These are phyloP conservation scores for Backusella parvicylindrica DNA, from an alignment of 192 early-diverging fungal genomes.

Conservation along the genomic window DNA sequence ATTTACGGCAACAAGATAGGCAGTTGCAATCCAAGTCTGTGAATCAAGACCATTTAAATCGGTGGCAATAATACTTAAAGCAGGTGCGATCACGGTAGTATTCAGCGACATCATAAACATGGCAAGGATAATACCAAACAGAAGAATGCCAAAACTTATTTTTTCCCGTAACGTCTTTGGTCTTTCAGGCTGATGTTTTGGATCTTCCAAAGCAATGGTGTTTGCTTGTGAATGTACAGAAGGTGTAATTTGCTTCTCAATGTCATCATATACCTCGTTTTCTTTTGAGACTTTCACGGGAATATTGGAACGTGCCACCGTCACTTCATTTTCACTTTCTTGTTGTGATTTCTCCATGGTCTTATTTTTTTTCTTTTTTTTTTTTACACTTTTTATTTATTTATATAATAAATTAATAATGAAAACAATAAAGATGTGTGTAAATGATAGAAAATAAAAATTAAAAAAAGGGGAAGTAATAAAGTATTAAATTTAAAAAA, in stretches of 20 bases:
- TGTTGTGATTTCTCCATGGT: not conserved
- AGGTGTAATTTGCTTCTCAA: not conserved
- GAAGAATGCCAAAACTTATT: not conserved
- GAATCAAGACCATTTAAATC: slow-evolving; percentile 15
- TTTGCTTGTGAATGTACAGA: slow-evolving; percentile 1
- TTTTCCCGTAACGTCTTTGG: not conserved
- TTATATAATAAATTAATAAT: not conserved
- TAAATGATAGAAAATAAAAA: not conserved
- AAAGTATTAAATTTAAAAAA: no score
- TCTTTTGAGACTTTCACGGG: not conserved
- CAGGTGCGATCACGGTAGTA: slow-evolving; percentile 33
- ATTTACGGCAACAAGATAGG: slow-evolving; percentile 29
- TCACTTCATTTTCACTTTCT: not conserved
- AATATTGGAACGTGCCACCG: not conserved
- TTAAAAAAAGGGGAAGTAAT: not conserved
- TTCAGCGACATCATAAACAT: slow-evolving; percentile 36
- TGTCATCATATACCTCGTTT: not conserved
- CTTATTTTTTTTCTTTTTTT: not conserved
- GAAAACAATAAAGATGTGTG: not conserved
- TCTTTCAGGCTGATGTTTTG: not conserved
- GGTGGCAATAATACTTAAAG: slow-evolving; percentile 30
- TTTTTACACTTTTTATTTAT: not conserved
- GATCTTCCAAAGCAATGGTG: not conserved
- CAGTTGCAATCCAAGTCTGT: slow-evolving; percentile 35
- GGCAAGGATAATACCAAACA: slow-evolving; percentile 14